Base-by-base conservation (phyloP, 176 grass and related monocot genomes). In the Bromus sterilis region DNA sequence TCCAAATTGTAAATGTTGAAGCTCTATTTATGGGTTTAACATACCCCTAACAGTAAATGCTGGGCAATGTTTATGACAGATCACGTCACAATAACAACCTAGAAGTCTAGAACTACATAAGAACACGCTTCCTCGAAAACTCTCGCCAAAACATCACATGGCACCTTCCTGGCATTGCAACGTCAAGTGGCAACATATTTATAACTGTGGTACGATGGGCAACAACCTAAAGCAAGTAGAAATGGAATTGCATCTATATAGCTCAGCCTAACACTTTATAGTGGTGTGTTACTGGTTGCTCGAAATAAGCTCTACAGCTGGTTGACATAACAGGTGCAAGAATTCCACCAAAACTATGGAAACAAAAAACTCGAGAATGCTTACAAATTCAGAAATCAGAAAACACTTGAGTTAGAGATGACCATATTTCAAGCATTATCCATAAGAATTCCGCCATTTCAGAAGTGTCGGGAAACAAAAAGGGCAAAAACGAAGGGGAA, bases 401-500 rank as follows among this genome's bases (percentile, higher is more conserved):
- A 46, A 25, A 13, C 26, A 53, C 28, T 56, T 20, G 2, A 51
- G 48, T 51, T 4, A 18, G 18, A 72, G 24, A 55, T 7, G 21
- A 46, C 4, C 40, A 83, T 44, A 70, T 48, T 62, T 70, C 11
- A 56, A 33, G 71, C 20, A 15, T 76, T 32, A 56, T 15, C 26
- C 43, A 15, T 26, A n/a, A 71, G 21, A 81, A 36, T 24, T 42
- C 9, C 64, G 21, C 3, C 73, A 63, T 78, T 72, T 63, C 9
- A 66, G 71, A 82, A 89, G 34, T 36, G 80, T 46, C 33, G 11
- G 63, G 66, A 25, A 71, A 57, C 41, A 76, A 11, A 39, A 56
- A 20, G 21, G 25, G 23, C 36, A 43, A 28, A 12, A 64, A 70
- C 15, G 29, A 37, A 28, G 67, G 34, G 43, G 82, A 68, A 9